Base-by-base conservation (phyloP, 495 filamentous ascomycete genomes). In the Penicillium longicatenatum region DNA sequence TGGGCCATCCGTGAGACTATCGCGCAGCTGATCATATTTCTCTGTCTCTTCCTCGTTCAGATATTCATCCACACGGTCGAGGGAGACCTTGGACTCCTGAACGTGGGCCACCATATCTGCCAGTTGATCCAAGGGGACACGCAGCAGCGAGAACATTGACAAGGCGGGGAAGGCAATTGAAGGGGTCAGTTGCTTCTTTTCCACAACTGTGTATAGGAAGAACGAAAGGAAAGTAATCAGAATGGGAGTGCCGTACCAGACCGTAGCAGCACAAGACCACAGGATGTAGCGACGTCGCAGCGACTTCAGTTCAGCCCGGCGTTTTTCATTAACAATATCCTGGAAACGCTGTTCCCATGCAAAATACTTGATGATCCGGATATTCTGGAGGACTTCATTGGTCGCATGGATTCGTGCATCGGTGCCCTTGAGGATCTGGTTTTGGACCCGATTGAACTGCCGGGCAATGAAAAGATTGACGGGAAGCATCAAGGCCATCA, bases 41-140 rank as follows among this genome's bases (percentile, higher is more conserved):
- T 94, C 91, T 0, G 94, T 98, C 73, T 99, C 95, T 22, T 96
- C 90, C 68, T 99, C 95, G 52, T 84, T 88, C 51, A 99, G 71
- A 68, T 96, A 99, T 60, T 96, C 89, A 65, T 99, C 94, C 19
- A 99, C 91, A 74, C 95, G 92, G 67, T 96, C 93, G 45, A 99
- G 83, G 1, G 95, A 98, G 30, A 99, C 95, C 76, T 95, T 94
- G 10, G 92, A 91, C 74, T 99, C 95, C 75, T 97, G 92, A 8
- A 99, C 93, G 69, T 97, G 96, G 35, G 95, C 96, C 67, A 99
- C 85, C 95, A 99, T 99, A 69, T 99, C 95, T 45, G 95, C 95
- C 5, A 99, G 80, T 67, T 98, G 95, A 73, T 99, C 95, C 50
- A 99, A 74, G 9, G 95, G 95, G 54, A 96, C 88, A 39, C 95